Evolutionary conservation across 371 early-diverging fungal species (phyloP), one percentile per base, ranked within the genome.

Genomic region (Lichtheimia ramosa): DNA sequence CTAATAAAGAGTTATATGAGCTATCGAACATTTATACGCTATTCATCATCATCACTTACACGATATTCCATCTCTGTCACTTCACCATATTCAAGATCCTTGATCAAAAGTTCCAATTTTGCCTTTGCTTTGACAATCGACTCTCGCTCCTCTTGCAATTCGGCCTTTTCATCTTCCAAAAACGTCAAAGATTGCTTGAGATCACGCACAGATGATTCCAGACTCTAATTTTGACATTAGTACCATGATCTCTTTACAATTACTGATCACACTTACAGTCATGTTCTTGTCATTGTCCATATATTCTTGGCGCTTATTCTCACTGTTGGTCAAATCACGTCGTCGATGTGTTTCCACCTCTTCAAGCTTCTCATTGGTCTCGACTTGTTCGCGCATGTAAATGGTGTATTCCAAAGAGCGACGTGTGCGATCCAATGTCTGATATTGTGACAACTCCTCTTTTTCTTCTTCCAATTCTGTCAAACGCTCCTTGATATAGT

Each of bases 381-480:
- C 95, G 13, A 81, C 71, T 60, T 92, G 92, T 74, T 99, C 97
- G 3, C 92, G 85, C 52, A 85, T 85, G 73, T 92, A 94, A 27
- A 98, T 91, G 10, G 95, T 89, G 71, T 97, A 97, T 64, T 97
- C 97, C 10, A 97, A 77, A 40, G 90, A 87, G 21, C 96, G 79
- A 27, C 96, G 84, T 55, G 96, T 92, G 40, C 87, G 82, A 64
- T 99, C 98, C 56, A 89, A 71, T 3, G 89, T 84, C 56, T 96
- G 93, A 69, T 84, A 97, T 64, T 93, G 77, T 52, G 88, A 84
- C 46, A 99, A 69, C 68, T 98, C 96, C 24, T 90, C 88, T 63
- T 97, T 97, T 70, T 98, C 99, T 21, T 90, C 85, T 63, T 99
- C 96, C 18, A 98, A 84, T 69, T 96, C 96, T 14, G 70, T 73